phyloP scores from a whole-genome alignment of 2,329 filamentous ascomycete species.

The Hypoxylon sp. region DNA sequence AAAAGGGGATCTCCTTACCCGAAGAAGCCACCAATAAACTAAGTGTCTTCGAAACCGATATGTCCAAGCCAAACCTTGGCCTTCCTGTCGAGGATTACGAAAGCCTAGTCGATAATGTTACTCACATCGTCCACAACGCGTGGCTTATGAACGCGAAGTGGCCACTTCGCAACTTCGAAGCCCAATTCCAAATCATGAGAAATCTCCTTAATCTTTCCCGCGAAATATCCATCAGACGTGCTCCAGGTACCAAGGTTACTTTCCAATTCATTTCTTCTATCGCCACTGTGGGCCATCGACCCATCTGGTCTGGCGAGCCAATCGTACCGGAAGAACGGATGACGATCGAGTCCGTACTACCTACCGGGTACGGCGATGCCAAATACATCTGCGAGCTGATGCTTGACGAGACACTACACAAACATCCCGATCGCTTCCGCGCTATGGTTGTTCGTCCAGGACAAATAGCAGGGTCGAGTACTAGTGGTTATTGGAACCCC shows the following conservation, averaged over 20 bases:
- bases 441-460: slow-evolving; percentile 62
- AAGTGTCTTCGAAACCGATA: slow-evolving; percentile 59
- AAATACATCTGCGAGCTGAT: slow-evolving; percentile 67
- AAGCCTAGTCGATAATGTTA: slow-evolving; percentile 57
- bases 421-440: slow-evolving; percentile 60
- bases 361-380: slow-evolving; percentile 66
- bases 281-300: slow-evolving; percentile 55
- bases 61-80: slow-evolving; percentile 59
- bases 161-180: slow-evolving; percentile 57
- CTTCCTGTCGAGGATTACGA: slow-evolving; percentile 58
- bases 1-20: slow-evolving; percentile 36
- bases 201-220: slow-evolving; percentile 63
- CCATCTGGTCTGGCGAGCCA: slow-evolving; percentile 43
- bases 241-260: slow-evolving; percentile 44
- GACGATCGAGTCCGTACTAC: slow-evolving; percentile 58
- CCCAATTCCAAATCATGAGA: slow-evolving; percentile 62
- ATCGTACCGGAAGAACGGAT: slow-evolving; percentile 62
- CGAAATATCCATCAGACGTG: slow-evolving; percentile 49
- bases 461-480: slow-evolving; percentile 67
- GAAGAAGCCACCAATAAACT: slow-evolving; percentile 55
- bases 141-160: slow-evolving; percentile 65
- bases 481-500: slow-evolving; percentile 68
- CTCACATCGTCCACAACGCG: slow-evolving; percentile 67
- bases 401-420: slow-evolving; percentile 63
- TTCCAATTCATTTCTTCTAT: slow-evolving; percentile 63